Evolutionary conservation across 2,329 filamentous ascomycete species (phyloP).

Genomic region (Metarhizium album): DNA sequence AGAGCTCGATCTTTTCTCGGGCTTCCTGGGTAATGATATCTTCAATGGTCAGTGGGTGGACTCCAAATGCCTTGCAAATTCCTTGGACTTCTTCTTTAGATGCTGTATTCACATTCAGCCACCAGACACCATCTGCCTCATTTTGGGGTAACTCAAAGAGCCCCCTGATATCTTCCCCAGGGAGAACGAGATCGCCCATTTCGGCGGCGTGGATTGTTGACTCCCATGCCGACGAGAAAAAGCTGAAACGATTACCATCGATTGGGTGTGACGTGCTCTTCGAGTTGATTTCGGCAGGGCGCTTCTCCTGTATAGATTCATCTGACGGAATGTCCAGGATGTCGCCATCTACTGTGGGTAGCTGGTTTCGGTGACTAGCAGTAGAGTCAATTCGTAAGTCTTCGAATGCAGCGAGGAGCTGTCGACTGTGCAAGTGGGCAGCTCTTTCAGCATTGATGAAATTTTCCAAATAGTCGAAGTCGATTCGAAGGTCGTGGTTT

Average conservation of each 20-base stretch:
- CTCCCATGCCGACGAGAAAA: conserved; percentile 92
- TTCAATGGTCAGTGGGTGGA: conserved; percentile 91
- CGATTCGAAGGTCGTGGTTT: conserved; percentile 70
- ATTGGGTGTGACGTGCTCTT: conserved; percentile 28
- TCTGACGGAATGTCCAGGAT: conserved; percentile 42
- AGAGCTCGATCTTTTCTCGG: conserved; percentile 96
- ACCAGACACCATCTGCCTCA: conserved; percentile 80
- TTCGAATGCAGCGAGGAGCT: conserved; percentile 26
- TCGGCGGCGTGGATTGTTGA: conserved; percentile 87
- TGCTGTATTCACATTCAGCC: conserved; percentile 88
- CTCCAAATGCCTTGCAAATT: conserved; percentile 87
- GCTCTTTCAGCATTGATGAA: conserved; percentile 61
- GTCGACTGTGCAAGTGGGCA: conserved; percentile 37
- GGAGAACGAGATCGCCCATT: conserved; percentile 77
- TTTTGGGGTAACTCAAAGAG: conserved; percentile 62
- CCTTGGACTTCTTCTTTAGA: conserved; percentile 79
- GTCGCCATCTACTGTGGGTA: conserved; percentile 45
- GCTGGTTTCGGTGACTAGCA: conserved; percentile 20
- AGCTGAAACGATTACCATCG: conserved; percentile 78
- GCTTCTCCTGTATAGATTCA: conserved; percentile 38
- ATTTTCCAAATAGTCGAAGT: conserved; percentile 89
- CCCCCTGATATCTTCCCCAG: conserved; percentile 79
- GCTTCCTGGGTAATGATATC: conserved; percentile 94
- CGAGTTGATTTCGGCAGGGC: conserved; percentile 23
- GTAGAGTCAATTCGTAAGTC: conserved; percentile 21